Base-by-base conservation (phyloP, 176 grass and related monocot genomes). In the Neostapfia colusana region DNA sequence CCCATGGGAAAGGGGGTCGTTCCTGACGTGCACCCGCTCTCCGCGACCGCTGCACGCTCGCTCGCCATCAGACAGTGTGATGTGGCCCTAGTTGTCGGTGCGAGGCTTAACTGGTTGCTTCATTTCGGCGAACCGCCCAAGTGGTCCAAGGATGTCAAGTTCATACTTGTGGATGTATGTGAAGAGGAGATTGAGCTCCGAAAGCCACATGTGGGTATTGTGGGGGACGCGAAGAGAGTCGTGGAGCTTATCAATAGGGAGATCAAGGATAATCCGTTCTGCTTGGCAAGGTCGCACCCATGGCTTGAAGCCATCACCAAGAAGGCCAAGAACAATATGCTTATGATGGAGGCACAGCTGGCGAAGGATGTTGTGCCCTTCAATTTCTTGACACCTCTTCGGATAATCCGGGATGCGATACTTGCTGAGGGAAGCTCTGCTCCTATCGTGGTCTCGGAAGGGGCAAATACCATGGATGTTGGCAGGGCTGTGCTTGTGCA, bases 1-100 rank as follows among this genome's bases (percentile, higher is more conserved):
- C 91, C 95, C 25, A 98, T 98, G 95, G 95, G 95, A 15, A 98
- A 98, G 44, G 95, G 95, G 34, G 71, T 98, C 59, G 67, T 98
- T 64, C 87, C 91, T 7, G 95, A 98, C 65, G 25, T 77, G 1
- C 95, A 98, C 51, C 89, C 84, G 12, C 91, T 98, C 6, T 93
- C 95, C 2, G 89, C 95, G 50, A 92, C 95, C 0, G 95, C 95
- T 0, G 91, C 91, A 13, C 80, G 95, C 4, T 94, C 87, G 9
- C 86, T 98, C 31, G 95, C 95, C 51, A 90, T 98, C 2, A 85
- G 87, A 5, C 80, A 79, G 62, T 98, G 91, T 28, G 95, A 98
- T 45, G 89, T 98, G 15, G 95, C 91, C 0, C 85, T 98, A 1
- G 73, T 98, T 43, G 27, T 94, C 2, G 91, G 95, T 34, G 95